These are phyloP conservation scores for Umbelopsis sp. DNA, from an alignment of 192 early-diverging fungal species.

Conservation along the genomic window DNA sequence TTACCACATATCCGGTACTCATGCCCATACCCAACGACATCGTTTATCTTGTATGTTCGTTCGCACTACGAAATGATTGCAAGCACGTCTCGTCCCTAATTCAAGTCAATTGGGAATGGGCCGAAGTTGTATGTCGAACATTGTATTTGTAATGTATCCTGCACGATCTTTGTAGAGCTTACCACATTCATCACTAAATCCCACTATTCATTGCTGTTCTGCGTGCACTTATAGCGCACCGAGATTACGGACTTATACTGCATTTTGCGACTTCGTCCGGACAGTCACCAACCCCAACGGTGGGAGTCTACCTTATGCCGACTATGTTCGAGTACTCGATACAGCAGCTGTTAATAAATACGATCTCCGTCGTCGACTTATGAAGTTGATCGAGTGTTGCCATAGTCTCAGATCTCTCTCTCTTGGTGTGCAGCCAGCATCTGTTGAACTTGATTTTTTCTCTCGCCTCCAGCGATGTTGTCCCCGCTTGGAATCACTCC, in stretches of 20 bases:
- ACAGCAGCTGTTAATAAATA: constrained; percentile 10
- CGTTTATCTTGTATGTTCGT: neutral
- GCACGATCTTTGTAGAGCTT: no score
- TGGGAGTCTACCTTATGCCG: neutral
- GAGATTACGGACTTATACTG: neutral
- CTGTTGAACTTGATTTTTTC: constrained; percentile 2
- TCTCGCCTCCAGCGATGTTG: neutral
- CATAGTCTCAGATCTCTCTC: neutral
- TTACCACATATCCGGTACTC: neutral
- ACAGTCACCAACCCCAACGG: neutral
- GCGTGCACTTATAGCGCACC: neutral
- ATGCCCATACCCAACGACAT: constrained; percentile 8
- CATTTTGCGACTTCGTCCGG: neutral
- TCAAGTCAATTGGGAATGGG: constrained; percentile 3
- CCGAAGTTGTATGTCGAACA: neutral
- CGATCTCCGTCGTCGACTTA: neutral
- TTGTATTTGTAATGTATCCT: neutral
- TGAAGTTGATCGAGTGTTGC: neutral
- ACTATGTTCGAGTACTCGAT: constrained; percentile 3
- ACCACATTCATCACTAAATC: no score
- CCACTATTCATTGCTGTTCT: no score
- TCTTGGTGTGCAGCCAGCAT: neutral
- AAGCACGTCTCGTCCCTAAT: neutral
- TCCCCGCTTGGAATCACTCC: neutral
- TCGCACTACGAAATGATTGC: neutral